Evolutionary conservation across 352 stramenopile genomes (phyloP), one percentile per base, ranked within the genome.

Genomic region (Pythium angustatum): DNA sequence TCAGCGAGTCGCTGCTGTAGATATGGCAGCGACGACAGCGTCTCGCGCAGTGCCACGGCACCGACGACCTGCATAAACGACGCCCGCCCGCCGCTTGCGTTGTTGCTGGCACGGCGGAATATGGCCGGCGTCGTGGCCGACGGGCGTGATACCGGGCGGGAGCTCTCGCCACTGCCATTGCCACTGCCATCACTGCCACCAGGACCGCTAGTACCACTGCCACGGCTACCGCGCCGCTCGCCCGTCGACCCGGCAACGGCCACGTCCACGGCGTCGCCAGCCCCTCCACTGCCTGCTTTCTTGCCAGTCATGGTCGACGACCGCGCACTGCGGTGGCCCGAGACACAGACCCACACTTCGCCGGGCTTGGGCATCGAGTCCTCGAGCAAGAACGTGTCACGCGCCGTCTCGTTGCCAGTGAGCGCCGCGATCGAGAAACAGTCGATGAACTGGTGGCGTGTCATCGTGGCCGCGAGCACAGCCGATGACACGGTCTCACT

Each of bases 311-410:
- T 59, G 31, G 69, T 71, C 27, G 64, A 61, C 17, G 64, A 53
- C 56, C 80, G 67, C 26, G 75, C 70, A 36, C 51, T 58, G 5
- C 81, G 79, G 50, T 93, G 80, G 17, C 75, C 72, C 0, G 80
- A 81, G 7, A 87, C 62, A 33, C 81, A 89, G n/a, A 88, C 58
- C 81, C 84, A 93, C 4, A 93, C 81, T 62, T 93, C 84, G 0
- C 81, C 81, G 5, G 79, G 73, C 55, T 91, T 93, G 12, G 81
- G 84, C 78, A 93, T 90, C 17, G 76, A 79, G 52, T 93, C 84
- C 66, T 93, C 81, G 0, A 90, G 62, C 34, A 91, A 64, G 54
- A 89, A 88, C 45, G 73, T 81, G 45, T 88, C 81, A 19, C 51
- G n/a, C 48, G 69, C 12, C 56, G 64, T 77, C 43, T 77, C 73